Conservation (phyloP, 768 basidiomycete species). For the Termitomyces sp. region DNA sequence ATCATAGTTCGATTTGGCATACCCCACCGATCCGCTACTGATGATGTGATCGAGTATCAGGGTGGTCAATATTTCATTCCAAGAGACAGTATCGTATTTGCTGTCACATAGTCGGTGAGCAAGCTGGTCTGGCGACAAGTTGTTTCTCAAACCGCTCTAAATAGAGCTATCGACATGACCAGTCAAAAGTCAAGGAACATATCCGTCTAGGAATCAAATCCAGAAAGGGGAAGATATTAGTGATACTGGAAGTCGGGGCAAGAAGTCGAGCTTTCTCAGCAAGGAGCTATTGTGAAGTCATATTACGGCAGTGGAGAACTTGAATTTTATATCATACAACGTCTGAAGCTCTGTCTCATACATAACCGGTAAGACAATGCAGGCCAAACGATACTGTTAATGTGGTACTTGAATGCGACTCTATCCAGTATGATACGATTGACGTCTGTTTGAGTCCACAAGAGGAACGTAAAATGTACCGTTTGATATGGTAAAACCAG, state of each 20-base stretch:
- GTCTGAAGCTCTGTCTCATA: background rate
- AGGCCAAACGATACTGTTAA: background rate
- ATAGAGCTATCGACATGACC: too few relatives aligned
- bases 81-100: too few relatives aligned
- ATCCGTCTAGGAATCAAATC: background rate
- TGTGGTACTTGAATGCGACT: background rate
- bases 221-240: background rate
- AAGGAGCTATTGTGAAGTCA: background rate
- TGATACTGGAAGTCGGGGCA: background rate
- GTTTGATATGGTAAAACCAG: background rate
- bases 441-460: background rate
- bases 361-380: background rate
- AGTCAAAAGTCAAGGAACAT: too few relatives aligned
- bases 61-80: too few relatives aligned
- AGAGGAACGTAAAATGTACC: background rate
- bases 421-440: too few relatives aligned
- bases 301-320: too few relatives aligned
- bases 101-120: too few relatives aligned
- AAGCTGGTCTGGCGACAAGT: too few relatives aligned
- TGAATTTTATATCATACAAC: background rate
- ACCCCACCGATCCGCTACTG: too few relatives aligned
- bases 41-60: too few relatives aligned
- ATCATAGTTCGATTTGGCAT: too few relatives aligned
- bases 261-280: background rate
- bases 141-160: too few relatives aligned